Base-by-base conservation (phyloP, 2,329 filamentous ascomycete genomes). In the Aspergillus tanneri region DNA sequence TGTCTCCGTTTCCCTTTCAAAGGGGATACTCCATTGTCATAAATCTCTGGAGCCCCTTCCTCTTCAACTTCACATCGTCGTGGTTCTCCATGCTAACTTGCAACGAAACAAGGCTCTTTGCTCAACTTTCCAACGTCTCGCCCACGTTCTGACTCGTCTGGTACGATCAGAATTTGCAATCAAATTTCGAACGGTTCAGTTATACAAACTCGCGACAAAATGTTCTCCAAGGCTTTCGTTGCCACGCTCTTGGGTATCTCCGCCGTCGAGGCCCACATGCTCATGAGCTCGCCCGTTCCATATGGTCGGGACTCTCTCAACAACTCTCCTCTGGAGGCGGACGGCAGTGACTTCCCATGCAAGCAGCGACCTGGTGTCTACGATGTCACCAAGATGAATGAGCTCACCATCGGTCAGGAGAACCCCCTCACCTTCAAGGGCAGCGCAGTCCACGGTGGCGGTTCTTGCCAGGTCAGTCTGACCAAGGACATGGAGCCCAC, bases 401-500 rank as follows among this genome's bases (percentile, higher is more conserved):
- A 74, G 1, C 88, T 87, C 69, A 72, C 77, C 0, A 77, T 86
- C 11, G 89, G 89, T 3, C 78, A 80, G 5, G 55, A 68, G 0
- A 81, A 87, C 60, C 66, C 73, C 0, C 76, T 96, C 1, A 68
- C 71, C 0, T 88, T 96, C 69, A 72, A 72, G 0, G 91, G 90
- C 27, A 74, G 77, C 40, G 91, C 90, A 2, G 83, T 85, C 0
- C 93, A 99, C 59, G 91, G 91, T 14, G 93, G 93, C 45, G 93
- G 93, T 0, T 95, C 89, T 0, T 97, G 93, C 74, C 93, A 99
- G 62, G 73, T 97, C 48, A 87, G 86, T 7, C 74, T 99, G 59
- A 93, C 91, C 0, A 90, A 87, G 14, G 92, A 96, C 58, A 74
- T 77, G 9, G 72, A 78, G 10, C 84, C 90, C 0, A 84, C 81